Percentiles rank a stretch among this genome's conserved stretches.
These are phyloP conservation scores for Echria macrotheca DNA, from an alignment of 495 filamentous ascomycete species.

Conservation along the genomic window DNA sequence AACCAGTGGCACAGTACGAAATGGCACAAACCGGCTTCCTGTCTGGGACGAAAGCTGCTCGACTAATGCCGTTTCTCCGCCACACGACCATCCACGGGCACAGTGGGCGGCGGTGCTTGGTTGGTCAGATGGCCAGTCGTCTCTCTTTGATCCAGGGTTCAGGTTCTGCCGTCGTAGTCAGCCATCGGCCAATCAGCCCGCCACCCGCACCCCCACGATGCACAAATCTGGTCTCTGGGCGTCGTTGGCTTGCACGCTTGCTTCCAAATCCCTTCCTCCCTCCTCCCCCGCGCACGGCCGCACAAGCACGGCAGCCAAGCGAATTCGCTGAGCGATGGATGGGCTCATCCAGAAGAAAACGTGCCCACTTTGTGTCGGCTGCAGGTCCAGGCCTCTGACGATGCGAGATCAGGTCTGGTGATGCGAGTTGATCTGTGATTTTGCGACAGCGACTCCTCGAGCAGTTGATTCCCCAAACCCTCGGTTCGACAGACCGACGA, in stretches of 20 bases:
- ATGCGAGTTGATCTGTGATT: background rate
- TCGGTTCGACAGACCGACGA: background rate
- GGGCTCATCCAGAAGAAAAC: no score
- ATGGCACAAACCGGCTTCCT: constrained; percentile 11
- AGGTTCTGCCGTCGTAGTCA: constrained; percentile 23
- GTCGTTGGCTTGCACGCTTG: background rate
- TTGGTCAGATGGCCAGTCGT: constrained; percentile 10
- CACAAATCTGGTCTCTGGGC: background rate
- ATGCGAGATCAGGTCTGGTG: constrained; percentile 6
- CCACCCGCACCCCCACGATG: constrained; percentile 2
- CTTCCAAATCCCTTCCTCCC: constrained; percentile 3
- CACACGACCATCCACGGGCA: constrained; percentile 3
- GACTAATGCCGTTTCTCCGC: no score
- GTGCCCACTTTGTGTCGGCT: background rate
- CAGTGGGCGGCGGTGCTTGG: no score
- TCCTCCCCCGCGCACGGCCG: background rate
- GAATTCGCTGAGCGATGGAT: background rate
- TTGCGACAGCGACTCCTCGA: background rate
- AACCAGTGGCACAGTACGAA: constrained; percentile 13
- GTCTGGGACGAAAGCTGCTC: constrained; percentile 18
- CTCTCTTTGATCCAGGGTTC: constrained; percentile 22
- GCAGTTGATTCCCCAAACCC: background rate
- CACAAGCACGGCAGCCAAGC: background rate
- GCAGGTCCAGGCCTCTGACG: background rate
- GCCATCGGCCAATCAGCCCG: background rate